Conservation (phyloP, 345 rosid genomes). For the Populus tremula region DNA sequence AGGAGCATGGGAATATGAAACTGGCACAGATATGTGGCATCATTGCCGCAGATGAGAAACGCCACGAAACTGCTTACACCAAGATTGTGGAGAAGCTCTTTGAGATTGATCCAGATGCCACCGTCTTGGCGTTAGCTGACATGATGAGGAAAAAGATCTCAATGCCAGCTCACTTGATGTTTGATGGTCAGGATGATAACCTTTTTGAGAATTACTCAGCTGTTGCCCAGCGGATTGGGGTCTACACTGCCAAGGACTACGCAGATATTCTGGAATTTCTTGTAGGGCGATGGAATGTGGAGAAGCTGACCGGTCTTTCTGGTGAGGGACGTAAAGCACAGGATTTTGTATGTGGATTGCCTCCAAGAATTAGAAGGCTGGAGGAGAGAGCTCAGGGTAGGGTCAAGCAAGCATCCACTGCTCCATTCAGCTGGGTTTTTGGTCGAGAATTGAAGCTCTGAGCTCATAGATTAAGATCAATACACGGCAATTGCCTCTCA, state of each 20-base stretch:
- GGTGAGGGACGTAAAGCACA: constrained; percentile 27
- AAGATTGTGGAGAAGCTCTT: constrained; percentile 37
- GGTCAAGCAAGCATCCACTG: constrained; percentile 10
- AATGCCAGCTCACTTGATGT: constrained; percentile 38
- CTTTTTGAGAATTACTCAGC: constrained; percentile 33
- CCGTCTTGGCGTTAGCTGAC: constrained; percentile 30
- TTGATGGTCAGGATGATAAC: constrained; percentile 32
- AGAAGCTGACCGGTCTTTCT: constrained; percentile 28
- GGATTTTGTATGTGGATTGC: constrained; percentile 35
- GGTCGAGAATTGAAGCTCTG: constrained; percentile 17
- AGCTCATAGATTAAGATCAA: not conserved
- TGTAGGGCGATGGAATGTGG: constrained; percentile 31
- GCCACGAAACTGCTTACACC: constrained; percentile 37
- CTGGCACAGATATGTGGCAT: constrained; percentile 40
- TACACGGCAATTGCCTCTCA: not conserved
- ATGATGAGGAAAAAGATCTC: constrained; percentile 40
- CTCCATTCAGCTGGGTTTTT: constrained; percentile 32
- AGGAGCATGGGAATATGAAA: constrained; percentile 34
- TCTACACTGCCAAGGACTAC: constrained; percentile 33
- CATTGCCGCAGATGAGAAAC: constrained; percentile 39
- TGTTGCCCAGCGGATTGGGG: constrained; percentile 31
- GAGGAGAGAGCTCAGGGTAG: constrained; percentile 35
- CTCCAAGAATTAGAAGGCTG: constrained; percentile 26
- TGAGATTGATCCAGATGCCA: constrained; percentile 40
- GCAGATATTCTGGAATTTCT: constrained; percentile 34